A percentile compares a stretch with the other conserved stretches of the same genome.
phyloP scores from a whole-genome alignment of 2,329 filamentous ascomycete species.

The Periglandula ipomoeae region DNA sequence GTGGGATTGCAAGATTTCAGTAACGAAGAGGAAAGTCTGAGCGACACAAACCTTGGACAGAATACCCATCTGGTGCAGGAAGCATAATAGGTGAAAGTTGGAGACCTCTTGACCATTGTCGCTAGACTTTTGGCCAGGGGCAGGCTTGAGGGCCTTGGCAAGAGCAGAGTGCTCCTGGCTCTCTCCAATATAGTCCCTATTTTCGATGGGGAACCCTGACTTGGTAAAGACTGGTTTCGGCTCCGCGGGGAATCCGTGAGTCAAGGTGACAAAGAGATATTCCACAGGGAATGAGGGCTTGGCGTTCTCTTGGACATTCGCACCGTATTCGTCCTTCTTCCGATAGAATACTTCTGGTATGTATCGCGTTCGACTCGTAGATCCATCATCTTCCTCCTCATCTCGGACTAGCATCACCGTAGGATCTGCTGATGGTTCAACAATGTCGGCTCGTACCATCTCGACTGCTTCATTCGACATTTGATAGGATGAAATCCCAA shows the following conservation, averaged over 20 bases:
- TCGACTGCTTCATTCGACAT: slow-evolving; percentile 92
- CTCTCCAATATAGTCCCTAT: slow-evolving; percentile 78
- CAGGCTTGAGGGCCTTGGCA: slow-evolving; percentile 58
- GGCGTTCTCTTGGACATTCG: slow-evolving; percentile 92
- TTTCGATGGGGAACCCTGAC: slow-evolving; percentile 78
- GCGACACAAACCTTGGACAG: slow-evolving; percentile 64
- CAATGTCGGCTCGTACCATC: slow-evolving; percentile 90
- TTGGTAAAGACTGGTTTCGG: slow-evolving; percentile 69
- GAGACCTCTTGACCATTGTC: slow-evolving; percentile 63
- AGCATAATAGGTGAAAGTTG: slow-evolving; percentile 91
- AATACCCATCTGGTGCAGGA: slow-evolving; percentile 70
- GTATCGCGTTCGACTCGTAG: slow-evolving; percentile 64
- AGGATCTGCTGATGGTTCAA: slow-evolving; percentile 91
- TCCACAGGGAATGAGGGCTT: slow-evolving; percentile 95
- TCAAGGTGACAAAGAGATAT: slow-evolving; percentile 90
- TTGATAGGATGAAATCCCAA: slow-evolving; percentile 85
- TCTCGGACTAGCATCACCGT: slow-evolving; percentile 89
- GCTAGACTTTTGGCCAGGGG: slow-evolving; percentile 47
- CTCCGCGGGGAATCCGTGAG: slow-evolving; percentile 84
- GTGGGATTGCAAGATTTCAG: not conserved
- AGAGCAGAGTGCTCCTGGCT: slow-evolving; percentile 67
- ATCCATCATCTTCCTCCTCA: slow-evolving; percentile 75
- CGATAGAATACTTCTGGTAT: slow-evolving; percentile 97
- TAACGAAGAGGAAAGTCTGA: slow-evolving; percentile 3
- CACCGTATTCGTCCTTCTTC: slow-evolving; percentile 90